Evolutionary conservation across 495 filamentous ascomycete genomes (phyloP).

Genomic region (Ascodesmis nigricans): DNA sequence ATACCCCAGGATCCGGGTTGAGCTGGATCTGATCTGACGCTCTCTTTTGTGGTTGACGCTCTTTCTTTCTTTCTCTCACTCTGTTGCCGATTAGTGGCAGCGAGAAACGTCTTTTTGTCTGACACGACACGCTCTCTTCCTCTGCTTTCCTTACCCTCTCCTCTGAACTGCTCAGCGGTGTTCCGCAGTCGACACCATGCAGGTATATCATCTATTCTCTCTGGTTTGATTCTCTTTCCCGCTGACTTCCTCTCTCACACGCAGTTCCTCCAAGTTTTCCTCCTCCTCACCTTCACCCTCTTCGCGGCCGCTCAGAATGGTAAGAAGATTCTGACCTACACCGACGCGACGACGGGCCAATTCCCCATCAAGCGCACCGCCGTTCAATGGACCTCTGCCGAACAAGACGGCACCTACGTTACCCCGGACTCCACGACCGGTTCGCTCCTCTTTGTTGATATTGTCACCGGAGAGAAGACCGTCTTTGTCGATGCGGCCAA

Average conservation of each 20-base stretch:
- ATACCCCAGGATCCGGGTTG: too few species aligned
- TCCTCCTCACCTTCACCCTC: too few species aligned
- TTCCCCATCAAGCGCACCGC: constrained; percentile 22
- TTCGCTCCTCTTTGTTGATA: constrained; percentile 29
- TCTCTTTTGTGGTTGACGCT: too few species aligned
- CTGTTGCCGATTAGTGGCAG: too few species aligned
- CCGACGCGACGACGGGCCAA: constrained; percentile 23
- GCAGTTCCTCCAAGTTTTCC: background rate
- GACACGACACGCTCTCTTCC: too few species aligned
- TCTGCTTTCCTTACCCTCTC: too few species aligned
- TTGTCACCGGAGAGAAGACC: constrained; percentile 26
- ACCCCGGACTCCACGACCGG: constrained; percentile 20
- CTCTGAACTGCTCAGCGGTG: too few species aligned
- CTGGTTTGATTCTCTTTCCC: background rate
- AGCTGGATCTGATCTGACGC: too few species aligned
- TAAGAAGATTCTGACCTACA: constrained; percentile 26
- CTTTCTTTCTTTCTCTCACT: too few species aligned
- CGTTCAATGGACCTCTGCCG: constrained; percentile 27
- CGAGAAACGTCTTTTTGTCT: too few species aligned
- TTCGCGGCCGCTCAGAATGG: constrained; percentile 1
- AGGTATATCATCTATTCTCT: too few species aligned
- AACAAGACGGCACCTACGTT: constrained; percentile 29
- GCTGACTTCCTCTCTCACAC: background rate
- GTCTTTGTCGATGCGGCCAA: constrained; percentile 26
- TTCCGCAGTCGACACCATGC: too few species aligned